These are phyloP conservation scores for Colletotrichum graminicola DNA, from an alignment of 2,329 filamentous ascomycete species.

Conservation along the genomic window DNA sequence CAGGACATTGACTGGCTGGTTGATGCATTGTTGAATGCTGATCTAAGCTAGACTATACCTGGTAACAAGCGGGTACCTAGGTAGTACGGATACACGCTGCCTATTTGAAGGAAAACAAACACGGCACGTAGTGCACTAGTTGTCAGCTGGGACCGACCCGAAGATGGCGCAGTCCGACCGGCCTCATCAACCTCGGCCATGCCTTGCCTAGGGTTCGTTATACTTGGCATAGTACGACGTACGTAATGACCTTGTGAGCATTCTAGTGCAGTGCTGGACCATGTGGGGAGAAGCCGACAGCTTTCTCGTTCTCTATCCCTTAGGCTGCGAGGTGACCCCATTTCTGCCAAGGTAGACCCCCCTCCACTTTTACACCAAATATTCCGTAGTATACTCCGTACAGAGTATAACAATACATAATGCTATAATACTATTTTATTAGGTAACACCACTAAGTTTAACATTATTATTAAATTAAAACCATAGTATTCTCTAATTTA, in stretches of 20 bases:
- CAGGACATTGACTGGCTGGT: background rate
- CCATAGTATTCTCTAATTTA: too few relatives aligned
- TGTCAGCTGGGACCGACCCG: background rate
- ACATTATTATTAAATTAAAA: too few relatives aligned
- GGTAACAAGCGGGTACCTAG: background rate
- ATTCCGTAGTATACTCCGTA: too few relatives aligned
- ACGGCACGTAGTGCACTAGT: background rate
- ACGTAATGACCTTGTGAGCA: background rate
- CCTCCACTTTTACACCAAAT: too few relatives aligned
- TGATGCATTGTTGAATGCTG: background rate
- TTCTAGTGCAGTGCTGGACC: background rate
- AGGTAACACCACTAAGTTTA: too few relatives aligned
- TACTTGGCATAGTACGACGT: too few relatives aligned
- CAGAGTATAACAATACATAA: too few relatives aligned
- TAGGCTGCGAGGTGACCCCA: too few relatives aligned
- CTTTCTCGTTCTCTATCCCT: background rate
- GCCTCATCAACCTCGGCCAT: background rate
- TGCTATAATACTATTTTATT: too few relatives aligned
- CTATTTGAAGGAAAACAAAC: background rate
- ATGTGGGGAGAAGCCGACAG: background rate
- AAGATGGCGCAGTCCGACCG: slow-evolving; percentile 1
- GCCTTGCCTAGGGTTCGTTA: too few relatives aligned
- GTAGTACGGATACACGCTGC: too few relatives aligned
- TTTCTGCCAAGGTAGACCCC: too few relatives aligned
- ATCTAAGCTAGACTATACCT: background rate